Percentiles rank a stretch among this genome's conserved stretches.
phyloP scores from a whole-genome alignment of 139 green algal species.

The Volvox reticuliferus region DNA sequence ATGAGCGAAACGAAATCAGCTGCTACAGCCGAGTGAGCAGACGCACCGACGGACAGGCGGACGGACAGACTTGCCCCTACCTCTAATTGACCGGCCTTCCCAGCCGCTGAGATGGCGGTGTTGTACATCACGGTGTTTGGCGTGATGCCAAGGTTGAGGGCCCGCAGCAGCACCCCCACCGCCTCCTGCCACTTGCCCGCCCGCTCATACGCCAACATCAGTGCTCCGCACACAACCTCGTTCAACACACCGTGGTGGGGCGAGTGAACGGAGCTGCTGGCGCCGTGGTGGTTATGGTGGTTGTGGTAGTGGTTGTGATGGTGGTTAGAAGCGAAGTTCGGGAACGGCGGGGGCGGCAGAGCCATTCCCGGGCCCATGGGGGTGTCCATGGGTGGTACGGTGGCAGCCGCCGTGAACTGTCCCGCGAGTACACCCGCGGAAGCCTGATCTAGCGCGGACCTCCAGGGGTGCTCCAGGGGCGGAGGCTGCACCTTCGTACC shows the following conservation, averaged over 20 bases:
- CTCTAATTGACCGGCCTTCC: slow-evolving; percentile 75
- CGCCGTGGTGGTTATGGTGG: background rate
- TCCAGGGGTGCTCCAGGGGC: background rate
- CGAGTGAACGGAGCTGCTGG: background rate
- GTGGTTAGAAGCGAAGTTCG: background rate
- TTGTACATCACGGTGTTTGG: slow-evolving; percentile 89
- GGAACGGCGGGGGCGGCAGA: background rate
- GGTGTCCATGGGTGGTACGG: background rate
- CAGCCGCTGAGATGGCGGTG: slow-evolving; percentile 85
- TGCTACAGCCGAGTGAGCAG: too few relatives aligned
- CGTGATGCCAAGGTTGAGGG: slow-evolving; percentile 64
- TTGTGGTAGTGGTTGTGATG: background rate
- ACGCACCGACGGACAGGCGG: too few relatives aligned
- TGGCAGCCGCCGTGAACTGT: background rate
- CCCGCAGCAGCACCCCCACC: slow-evolving; percentile 75
- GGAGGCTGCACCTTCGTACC: too few relatives aligned
- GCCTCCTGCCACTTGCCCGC: slow-evolving; percentile 81
- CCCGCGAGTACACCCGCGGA: background rate
- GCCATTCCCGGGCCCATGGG: background rate
- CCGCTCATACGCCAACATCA: slow-evolving; percentile 90
- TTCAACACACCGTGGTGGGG: slow-evolving; percentile 71
- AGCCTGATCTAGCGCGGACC: background rate
- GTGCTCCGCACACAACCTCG: slow-evolving; percentile 85
- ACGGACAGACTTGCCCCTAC: background rate
- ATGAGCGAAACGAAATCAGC: too few relatives aligned